A percentile compares a stretch with the other conserved stretches of the same genome.
Conservation (phyloP, 306 rosid genomes). For the Sesbania bispinosa region DNA sequence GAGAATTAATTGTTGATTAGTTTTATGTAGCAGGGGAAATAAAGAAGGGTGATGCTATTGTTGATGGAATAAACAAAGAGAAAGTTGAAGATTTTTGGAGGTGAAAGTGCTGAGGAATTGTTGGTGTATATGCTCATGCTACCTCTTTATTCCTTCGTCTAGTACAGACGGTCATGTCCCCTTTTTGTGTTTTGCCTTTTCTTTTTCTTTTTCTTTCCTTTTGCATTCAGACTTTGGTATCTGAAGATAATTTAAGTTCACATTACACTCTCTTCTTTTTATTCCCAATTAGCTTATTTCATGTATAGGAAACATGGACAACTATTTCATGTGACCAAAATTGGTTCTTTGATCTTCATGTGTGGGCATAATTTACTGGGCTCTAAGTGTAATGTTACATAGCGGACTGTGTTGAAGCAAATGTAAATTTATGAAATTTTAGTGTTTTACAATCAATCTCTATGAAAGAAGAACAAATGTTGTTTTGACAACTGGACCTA, state of each 20-base stretch:
- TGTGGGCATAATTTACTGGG: neutral
- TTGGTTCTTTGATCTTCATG: neutral
- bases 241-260: neutral
- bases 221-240: neutral
- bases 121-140: conserved; percentile 22
- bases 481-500: neutral
- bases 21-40: neutral
- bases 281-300: neutral
- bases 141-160: conserved; percentile 32
- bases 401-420: neutral
- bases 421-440: neutral
- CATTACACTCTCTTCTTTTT: neutral
- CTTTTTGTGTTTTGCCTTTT: neutral
- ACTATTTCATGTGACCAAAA: neutral
- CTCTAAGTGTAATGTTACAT: neutral
- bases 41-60: neutral
- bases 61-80: conserved; percentile 10
- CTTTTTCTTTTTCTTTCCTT: conserved; percentile 4
- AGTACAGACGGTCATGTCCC: neutral
- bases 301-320: neutral
- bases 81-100: conserved; percentile 20
- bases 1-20: neutral
- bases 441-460: neutral
- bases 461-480: too few relatives aligned
- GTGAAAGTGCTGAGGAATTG: conserved; percentile 5